Evolutionary conservation across 73 alveolate genomes (phyloP), one percentile per base, ranked within the genome.

Genomic region (Blepharisma japonicum): DNA sequence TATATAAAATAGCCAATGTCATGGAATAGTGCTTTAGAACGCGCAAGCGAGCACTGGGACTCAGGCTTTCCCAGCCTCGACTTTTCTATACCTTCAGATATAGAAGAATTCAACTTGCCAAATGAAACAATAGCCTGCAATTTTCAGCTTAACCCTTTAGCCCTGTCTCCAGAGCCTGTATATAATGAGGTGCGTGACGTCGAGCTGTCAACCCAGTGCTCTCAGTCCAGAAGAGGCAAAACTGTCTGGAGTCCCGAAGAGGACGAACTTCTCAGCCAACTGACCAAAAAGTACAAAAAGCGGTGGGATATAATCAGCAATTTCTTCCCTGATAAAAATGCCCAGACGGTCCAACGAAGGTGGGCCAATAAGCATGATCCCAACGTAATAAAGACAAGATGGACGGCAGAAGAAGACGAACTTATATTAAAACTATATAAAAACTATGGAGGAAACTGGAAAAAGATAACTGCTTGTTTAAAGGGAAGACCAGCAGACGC

Each of bases 381-480:
- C 18, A 20, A n/a, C 5, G 23, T 39, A 14, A 61, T 14, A 51
- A 61, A 61, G 74, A n/a, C 39, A 14, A 39, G 23, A 61, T 61
- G 38, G 38, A 61, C 38, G 0, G 48, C 14, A 0, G 74, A 61
- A 61, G 49, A 61, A 61, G 74, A 61, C 23, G 23, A 61, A 61
- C 39, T 61, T n/a, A 61, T 61, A 14, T n/a, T 61, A 25, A 61
- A 39, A 8, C 47, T 61, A 9, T 61, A 61, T 61, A 61, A 61
- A 25, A 61, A 8, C 23, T 25, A 61, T 5, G 74, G 74, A 61
- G 74, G 74, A n/a, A 61, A 61, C 47, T 61, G 74, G 74, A 61
- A 61, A 25, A 61, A 61, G 23, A 61, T 61, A 8, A 9, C 74
- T 25, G 23, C 74, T 61, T 61, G 11, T 25, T 61, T 61, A 8